Evolutionary conservation across 257 asterid species (phyloP).

Genomic region (Verbascum thapsus): DNA sequence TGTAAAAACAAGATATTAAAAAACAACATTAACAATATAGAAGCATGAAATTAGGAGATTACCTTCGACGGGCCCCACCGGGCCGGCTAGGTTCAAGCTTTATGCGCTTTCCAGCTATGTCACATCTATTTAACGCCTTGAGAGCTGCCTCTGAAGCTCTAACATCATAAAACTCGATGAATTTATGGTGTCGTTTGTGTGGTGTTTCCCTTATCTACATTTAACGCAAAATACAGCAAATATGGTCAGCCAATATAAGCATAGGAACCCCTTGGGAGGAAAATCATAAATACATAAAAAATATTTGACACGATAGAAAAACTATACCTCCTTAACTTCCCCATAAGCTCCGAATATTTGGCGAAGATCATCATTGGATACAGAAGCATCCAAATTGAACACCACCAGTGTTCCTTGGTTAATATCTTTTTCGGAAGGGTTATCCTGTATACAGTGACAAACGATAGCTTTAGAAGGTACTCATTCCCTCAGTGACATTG

Average conservation of each 20-base stretch:
- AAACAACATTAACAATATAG: neutral
- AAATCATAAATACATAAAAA: neutral
- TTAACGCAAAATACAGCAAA: slow-evolving; percentile 32
- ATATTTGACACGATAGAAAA: slow-evolving; percentile 16
- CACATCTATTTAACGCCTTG: slow-evolving; percentile 83
- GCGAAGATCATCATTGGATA: slow-evolving; percentile 87
- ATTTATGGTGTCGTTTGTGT: slow-evolving; percentile 90
- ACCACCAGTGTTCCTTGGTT: slow-evolving; percentile 98
- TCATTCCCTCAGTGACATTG: neutral
- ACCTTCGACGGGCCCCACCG: slow-evolving; percentile 96
- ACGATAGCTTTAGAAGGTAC: slow-evolving; percentile 9
- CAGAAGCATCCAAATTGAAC: slow-evolving; percentile 94
- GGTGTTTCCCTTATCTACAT: slow-evolving; percentile 94
- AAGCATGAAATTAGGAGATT: slow-evolving; percentile 17
- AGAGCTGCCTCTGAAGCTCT: slow-evolving; percentile 98
- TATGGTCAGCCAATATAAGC: too few species aligned
- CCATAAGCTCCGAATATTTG: slow-evolving; percentile 95
- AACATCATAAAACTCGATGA: slow-evolving; percentile 91
- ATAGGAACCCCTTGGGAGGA: too few species aligned
- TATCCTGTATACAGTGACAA: slow-evolving; percentile 60
- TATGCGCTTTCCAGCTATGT: slow-evolving; percentile 91
- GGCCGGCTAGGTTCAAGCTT: slow-evolving; percentile 98
- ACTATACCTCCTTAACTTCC: slow-evolving; percentile 90
- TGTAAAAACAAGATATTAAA: slow-evolving; percentile 1
- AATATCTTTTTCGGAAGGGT: slow-evolving; percentile 92